Evolutionary conservation across 345 rosid genomes (phyloP).

Genomic region (Bruguiera parviflora): DNA sequence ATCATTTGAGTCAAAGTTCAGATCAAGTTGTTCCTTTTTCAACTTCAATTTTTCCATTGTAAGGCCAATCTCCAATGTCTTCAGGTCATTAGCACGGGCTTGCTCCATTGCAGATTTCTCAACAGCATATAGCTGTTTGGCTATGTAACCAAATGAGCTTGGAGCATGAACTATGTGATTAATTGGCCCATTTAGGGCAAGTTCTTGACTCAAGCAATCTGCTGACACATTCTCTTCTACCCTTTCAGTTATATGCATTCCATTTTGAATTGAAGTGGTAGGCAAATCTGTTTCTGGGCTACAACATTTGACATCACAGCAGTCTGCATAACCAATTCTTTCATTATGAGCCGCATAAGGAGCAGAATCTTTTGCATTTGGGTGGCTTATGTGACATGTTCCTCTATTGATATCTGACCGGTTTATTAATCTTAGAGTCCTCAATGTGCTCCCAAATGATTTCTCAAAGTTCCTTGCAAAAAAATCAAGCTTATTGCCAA

Average conservation of each 20-base stretch:
- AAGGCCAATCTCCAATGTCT: slow-evolving; percentile 53
- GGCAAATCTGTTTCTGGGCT: slow-evolving; percentile 33
- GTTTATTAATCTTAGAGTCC: slow-evolving; percentile 65
- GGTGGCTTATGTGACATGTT: slow-evolving; percentile 17
- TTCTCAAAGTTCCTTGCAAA: slow-evolving; percentile 70
- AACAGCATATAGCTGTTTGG: slow-evolving; percentile 28
- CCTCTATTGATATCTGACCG: slow-evolving; percentile 39
- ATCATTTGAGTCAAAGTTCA: slow-evolving; percentile 50
- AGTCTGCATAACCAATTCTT: slow-evolving; percentile 13
- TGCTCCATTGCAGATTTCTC: slow-evolving; percentile 62
- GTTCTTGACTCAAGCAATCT: slow-evolving; percentile 33
- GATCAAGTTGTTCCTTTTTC: slow-evolving; percentile 51
- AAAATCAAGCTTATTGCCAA: slow-evolving; percentile 60
- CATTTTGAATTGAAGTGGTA: slow-evolving; percentile 21
- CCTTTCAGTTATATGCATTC: slow-evolving; percentile 29
- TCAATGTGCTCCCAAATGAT: slow-evolving; percentile 80
- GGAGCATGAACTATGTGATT: slow-evolving; percentile 39
- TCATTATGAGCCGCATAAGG: slow-evolving; percentile 15
- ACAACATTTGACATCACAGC: slow-evolving; percentile 25
- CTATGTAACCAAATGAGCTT: slow-evolving; percentile 25
- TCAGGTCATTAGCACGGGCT: slow-evolving; percentile 71
- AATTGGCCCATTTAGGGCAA: slow-evolving; percentile 30
- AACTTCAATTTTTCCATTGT: slow-evolving; percentile 43
- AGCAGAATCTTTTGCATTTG: slow-evolving; percentile 24
- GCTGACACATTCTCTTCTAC: slow-evolving; percentile 28